These are phyloP conservation scores for Uncinocarpus reesii DNA, from an alignment of 2,329 filamentous ascomycete species.

Conservation along the genomic window DNA sequence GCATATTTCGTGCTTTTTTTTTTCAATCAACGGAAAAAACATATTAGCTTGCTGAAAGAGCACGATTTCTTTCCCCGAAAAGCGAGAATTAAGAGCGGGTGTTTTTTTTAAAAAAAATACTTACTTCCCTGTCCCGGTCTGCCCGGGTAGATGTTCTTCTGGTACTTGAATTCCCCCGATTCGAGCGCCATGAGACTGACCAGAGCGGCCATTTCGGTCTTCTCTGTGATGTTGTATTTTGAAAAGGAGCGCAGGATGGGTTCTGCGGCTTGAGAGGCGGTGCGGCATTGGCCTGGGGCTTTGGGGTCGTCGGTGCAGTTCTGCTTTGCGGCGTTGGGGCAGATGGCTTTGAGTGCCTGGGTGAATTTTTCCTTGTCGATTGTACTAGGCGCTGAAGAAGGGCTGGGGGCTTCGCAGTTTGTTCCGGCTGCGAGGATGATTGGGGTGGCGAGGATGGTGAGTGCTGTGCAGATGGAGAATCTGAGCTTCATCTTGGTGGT, in stretches of 20 bases:
- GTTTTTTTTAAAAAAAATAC: conserved; percentile 2
- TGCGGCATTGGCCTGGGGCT: conserved; percentile 52
- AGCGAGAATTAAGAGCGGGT: neutral
- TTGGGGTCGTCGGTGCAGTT: conserved; percentile 41
- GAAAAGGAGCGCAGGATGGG: conserved; percentile 48
- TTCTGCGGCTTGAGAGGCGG: conserved; percentile 51
- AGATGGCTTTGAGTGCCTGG: conserved; percentile 34
- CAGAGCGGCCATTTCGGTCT: conserved; percentile 57
- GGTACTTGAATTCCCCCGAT: conserved; percentile 58
- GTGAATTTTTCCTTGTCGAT: neutral
- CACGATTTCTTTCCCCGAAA: neutral
- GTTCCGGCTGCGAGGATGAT: neutral
- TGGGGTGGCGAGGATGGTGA: neutral
- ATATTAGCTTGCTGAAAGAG: neutral
- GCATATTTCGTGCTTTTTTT: conserved; percentile 57
- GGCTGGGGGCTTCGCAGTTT: neutral
- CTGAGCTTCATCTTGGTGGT: conserved; percentile 3
- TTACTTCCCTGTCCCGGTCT: conserved; percentile 43
- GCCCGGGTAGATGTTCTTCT: conserved; percentile 52
- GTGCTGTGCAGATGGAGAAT: neutral
- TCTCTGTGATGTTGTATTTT: conserved; percentile 46
- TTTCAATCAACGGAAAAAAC: neutral
- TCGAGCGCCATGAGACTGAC: conserved; percentile 64
- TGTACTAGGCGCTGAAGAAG: neutral
- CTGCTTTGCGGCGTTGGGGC: conserved; percentile 41